Evolutionary conservation across 768 basidiomycete species (phyloP).

Genomic region (Phaeotremella skinneri): DNA sequence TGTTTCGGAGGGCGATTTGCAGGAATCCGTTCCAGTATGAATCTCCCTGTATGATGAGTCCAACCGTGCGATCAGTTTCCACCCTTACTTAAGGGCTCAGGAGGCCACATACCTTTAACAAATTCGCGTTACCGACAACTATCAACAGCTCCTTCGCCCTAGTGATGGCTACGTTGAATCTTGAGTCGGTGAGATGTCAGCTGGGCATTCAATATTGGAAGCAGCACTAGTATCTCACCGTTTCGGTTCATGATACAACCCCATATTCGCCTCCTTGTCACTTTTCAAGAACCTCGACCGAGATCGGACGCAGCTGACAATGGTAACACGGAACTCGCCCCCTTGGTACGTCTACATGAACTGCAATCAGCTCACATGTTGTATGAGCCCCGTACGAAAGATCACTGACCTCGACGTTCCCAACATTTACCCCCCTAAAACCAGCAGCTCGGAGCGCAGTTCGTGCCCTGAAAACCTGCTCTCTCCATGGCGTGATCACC

Average conservation of each 20-base stretch:
- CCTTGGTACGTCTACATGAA: slow-evolving; percentile 49
- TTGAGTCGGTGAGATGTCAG: slow-evolving; percentile 6
- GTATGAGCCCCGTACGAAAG: not conserved
- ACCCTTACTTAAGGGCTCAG: not conserved
- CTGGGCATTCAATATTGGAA: no score
- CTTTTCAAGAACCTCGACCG: slow-evolving; percentile 39
- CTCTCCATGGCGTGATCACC: slow-evolving; percentile 52
- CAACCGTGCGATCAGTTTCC: not conserved
- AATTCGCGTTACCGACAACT: slow-evolving; percentile 49
- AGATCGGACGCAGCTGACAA: slow-evolving; percentile 42
- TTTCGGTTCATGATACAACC: slow-evolving; percentile 50
- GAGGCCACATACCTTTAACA: slow-evolving; percentile 29
- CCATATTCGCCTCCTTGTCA: slow-evolving; percentile 47
- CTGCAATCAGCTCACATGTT: not conserved
- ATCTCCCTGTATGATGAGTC: slow-evolving; percentile 27
- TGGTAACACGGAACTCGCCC: slow-evolving; percentile 45
- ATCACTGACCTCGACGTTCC: slow-evolving; percentile 45
- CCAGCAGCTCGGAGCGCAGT: slow-evolving; percentile 33
- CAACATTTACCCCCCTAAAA: slow-evolving; percentile 49
- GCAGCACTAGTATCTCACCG: slow-evolving; percentile 27
- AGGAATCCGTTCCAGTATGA: slow-evolving; percentile 51
- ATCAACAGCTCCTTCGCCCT: slow-evolving; percentile 52
- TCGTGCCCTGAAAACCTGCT: slow-evolving; percentile 52
- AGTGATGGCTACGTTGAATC: slow-evolving; percentile 54
- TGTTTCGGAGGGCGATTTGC: slow-evolving; percentile 44